Evolutionary conservation across 768 basidiomycete species (phyloP).

Genomic region (Pulveroboletus frians): DNA sequence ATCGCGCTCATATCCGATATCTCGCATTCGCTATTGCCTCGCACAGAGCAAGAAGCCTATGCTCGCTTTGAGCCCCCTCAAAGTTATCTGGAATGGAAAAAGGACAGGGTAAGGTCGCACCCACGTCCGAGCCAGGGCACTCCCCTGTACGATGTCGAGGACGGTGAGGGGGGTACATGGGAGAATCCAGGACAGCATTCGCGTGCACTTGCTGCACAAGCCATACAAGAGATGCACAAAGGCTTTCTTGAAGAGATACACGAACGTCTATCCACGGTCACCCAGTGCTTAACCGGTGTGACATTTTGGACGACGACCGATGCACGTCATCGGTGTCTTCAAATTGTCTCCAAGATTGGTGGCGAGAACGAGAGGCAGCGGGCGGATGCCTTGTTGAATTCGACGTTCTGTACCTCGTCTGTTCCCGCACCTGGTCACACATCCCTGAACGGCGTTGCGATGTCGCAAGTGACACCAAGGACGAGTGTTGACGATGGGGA

Average conservation of each 20-base stretch:
- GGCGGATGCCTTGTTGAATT: constrained; percentile 54
- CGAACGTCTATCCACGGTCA: constrained; percentile 35
- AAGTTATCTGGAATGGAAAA: constrained; percentile 59
- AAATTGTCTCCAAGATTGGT: constrained; percentile 80
- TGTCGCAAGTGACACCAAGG: neutral
- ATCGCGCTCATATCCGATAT: constrained; percentile 83
- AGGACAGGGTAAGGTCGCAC: constrained; percentile 15
- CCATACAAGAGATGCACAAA: constrained; percentile 67
- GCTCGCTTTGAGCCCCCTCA: constrained; percentile 58
- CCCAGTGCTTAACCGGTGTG: constrained; percentile 21
- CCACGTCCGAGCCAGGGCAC: constrained; percentile 1
- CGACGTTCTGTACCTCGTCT: constrained; percentile 7
- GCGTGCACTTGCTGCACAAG: constrained; percentile 65
- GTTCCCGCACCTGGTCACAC: constrained; percentile 1
- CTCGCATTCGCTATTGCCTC: constrained; percentile 66
- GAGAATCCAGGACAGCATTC: constrained; percentile 51
- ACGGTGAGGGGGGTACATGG: constrained; percentile 1
- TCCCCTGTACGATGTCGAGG: constrained; percentile 7
- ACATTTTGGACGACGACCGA: constrained; percentile 81
- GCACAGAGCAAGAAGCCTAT: constrained; percentile 50
- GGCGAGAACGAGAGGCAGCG: constrained; percentile 62
- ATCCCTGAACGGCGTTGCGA: neutral
- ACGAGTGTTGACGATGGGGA: neutral
- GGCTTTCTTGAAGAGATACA: constrained; percentile 59
- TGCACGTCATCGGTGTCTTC: constrained; percentile 63